phyloP scores from a whole-genome alignment of 441 rosid genomes.

The Erodium texanum region DNA sequence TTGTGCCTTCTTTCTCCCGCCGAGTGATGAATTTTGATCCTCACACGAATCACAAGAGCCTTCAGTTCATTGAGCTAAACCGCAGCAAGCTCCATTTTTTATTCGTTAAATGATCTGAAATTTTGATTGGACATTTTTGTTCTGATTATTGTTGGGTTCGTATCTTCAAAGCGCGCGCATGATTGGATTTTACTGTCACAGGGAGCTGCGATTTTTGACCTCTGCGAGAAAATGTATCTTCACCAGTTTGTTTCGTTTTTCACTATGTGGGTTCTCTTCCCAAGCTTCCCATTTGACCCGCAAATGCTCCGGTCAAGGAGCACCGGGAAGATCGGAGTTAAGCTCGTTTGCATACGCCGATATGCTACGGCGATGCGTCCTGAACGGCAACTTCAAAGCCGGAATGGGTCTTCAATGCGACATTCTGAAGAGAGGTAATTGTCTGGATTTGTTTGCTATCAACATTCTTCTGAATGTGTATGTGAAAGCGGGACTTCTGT shows the following conservation, averaged over 20 bases:
- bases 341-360: background rate
- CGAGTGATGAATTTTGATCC: background rate
- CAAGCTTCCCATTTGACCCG: background rate
- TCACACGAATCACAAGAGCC: background rate
- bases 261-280: background rate
- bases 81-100: background rate
- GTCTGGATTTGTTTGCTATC: constrained; percentile 60
- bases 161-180: background rate
- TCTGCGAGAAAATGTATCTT: background rate
- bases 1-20: no score
- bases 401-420: constrained; percentile 52
- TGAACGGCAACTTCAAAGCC: constrained; percentile 29
- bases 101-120: background rate
- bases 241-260: background rate
- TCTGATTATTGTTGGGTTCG: background rate
- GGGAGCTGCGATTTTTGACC: background rate
- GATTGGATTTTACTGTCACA: background rate
- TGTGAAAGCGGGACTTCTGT: constrained; percentile 26
- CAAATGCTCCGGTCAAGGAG: no score
- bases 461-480: constrained; percentile 57
- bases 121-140: background rate
- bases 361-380: constrained; percentile 56
- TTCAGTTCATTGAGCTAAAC: background rate
- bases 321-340: background rate
- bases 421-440: constrained; percentile 54